Evolutionary conservation across 257 asterid species (phyloP).

Genomic region (Salvia miltiorrhiza): DNA sequence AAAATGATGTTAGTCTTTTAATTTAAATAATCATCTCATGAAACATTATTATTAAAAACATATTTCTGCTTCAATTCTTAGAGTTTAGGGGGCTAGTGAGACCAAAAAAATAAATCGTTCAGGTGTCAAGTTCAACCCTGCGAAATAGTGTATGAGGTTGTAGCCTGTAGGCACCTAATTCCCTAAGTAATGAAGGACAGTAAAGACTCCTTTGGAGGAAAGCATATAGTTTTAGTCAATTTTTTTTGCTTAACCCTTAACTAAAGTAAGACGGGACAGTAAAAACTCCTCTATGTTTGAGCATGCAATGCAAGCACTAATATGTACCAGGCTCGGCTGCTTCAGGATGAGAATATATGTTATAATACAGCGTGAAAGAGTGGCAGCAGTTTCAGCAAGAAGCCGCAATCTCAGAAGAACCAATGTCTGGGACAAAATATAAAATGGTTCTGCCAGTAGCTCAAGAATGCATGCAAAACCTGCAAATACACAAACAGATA

Average conservation of each 20-base stretch:
- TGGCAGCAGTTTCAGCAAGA: slow-evolving; percentile 73
- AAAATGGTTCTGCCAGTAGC: slow-evolving; percentile 90
- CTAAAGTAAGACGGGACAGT: neutral
- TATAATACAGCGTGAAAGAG: slow-evolving; percentile 72
- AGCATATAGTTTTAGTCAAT: neutral
- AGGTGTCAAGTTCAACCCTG: neutral
- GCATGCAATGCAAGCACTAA: neutral
- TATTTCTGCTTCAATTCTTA: neutral
- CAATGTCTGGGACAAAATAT: slow-evolving; percentile 84
- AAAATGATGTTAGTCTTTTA: neutral
- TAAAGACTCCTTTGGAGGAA: neutral
- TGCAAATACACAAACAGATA: slow-evolving; percentile 27
- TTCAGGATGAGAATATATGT: slow-evolving; percentile 72
- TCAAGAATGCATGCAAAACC: slow-evolving; percentile 94
- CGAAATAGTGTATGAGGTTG: neutral
- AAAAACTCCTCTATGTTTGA: neutral
- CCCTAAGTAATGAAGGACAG: neutral
- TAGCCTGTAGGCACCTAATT: neutral
- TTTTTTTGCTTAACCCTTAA: neutral
- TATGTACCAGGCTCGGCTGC: slow-evolving; percentile 57
- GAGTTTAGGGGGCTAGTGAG: neutral
- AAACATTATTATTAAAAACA: neutral
- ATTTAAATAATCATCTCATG: neutral
- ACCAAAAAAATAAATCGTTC: neutral
- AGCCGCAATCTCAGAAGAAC: slow-evolving; percentile 83